phyloP scores from a whole-genome alignment of 805 yeast species.

The Middelhovenomyces tepae region DNA sequence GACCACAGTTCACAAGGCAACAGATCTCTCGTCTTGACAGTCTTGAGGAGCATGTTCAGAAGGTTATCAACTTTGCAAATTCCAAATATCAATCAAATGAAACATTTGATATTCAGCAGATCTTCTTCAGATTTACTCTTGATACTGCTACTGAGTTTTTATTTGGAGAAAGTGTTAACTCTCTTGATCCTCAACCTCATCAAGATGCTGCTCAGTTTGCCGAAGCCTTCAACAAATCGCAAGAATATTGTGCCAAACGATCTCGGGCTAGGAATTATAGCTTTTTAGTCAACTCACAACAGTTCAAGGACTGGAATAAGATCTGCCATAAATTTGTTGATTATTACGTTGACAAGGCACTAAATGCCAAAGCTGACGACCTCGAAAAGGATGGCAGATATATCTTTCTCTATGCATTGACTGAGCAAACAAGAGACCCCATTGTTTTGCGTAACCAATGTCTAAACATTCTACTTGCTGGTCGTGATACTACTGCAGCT shows the following conservation, averaged over 20 bases:
- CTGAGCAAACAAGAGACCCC: conserved; percentile 37
- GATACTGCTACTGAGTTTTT: conserved; percentile 30
- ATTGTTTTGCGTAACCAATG: conserved; percentile 37
- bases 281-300: conserved; percentile 2
- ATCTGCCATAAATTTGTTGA: conserved; percentile 26
- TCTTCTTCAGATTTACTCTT: conserved; percentile 25
- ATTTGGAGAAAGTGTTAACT: conserved; percentile 25
- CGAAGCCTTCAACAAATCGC: conserved; percentile 18
- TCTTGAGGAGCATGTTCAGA: conserved; percentile 22
- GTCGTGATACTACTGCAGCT: conserved; percentile 44
- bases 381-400: conserved; percentile 30
- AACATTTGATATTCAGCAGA: conserved; percentile 23
- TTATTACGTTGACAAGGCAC: conserved; percentile 16
- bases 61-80: conserved; percentile 12
- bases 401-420: conserved; percentile 38
- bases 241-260: conserved; percentile 17
- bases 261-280: conserved; percentile 8
- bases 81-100: not conserved
- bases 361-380: conserved; percentile 23
- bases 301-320: conserved; percentile 25
- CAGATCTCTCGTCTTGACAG: conserved; percentile 24
- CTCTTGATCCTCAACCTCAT: conserved; percentile 10
- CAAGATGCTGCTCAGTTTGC: conserved; percentile 16
- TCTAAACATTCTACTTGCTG: conserved; percentile 40
- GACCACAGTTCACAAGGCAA: conserved; percentile 29